A percentile compares a stretch with the other conserved stretches of the same genome.
Evolutionary conservation across 148 eudicot species (phyloP).

Genomic region (Arbutus unedo): DNA sequence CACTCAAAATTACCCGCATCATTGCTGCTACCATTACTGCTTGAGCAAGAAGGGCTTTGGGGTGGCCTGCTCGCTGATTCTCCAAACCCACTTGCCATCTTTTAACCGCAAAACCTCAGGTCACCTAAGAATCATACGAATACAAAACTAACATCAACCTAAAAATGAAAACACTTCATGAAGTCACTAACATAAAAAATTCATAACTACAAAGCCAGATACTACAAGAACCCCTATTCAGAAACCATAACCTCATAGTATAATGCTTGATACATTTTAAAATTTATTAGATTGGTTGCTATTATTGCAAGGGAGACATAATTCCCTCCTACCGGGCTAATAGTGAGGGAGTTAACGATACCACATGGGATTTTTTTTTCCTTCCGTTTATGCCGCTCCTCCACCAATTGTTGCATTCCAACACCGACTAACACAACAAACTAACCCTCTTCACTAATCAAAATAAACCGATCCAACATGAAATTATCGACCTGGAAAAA

Average conservation of each 20-base stretch:
- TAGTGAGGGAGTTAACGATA: too few relatives aligned
- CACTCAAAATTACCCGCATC: conserved; percentile 54
- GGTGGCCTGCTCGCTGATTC: conserved; percentile 33
- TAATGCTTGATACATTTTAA: neutral
- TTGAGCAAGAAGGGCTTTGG: conserved; percentile 32
- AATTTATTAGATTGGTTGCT: neutral
- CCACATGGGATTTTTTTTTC: neutral
- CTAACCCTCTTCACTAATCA: neutral
- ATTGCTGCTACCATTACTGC: conserved; percentile 26
- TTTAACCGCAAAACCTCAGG: neutral
- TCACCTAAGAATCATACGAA: neutral
- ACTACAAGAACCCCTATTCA: neutral
- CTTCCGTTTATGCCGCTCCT: neutral
- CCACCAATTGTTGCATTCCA: neutral
- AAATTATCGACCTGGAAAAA: neutral
- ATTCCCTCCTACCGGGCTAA: neutral
- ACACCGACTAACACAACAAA: neutral
- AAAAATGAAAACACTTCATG: neutral
- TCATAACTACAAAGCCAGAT: neutral
- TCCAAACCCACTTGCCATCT: conserved; percentile 40
- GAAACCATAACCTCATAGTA: neutral
- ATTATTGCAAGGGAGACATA: neutral
- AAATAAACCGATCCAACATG: neutral
- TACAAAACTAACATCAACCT: neutral
- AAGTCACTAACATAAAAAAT: neutral